A percentile compares a stretch with the other conserved stretches of the same genome.
These are phyloP conservation scores for Peronosclerospora sorghi DNA, from an alignment of 352 stramenopile species.

Conservation along the genomic window DNA sequence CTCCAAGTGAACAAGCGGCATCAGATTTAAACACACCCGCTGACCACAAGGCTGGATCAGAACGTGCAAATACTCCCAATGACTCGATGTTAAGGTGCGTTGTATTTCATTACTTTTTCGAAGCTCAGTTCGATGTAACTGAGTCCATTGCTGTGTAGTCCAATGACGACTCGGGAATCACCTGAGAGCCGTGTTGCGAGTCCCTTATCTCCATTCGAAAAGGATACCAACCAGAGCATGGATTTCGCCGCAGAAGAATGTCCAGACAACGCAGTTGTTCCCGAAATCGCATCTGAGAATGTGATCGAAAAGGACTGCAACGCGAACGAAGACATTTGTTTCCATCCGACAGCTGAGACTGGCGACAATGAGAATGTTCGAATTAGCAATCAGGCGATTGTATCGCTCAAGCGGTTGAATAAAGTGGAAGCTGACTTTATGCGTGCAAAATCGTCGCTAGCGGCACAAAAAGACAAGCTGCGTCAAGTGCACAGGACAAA, in stretches of 20 bases:
- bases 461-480: conserved; percentile 20
- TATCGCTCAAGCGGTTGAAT: conserved; percentile 19
- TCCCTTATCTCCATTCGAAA: background rate
- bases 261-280: too few relatives aligned
- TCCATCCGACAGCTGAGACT: background rate
- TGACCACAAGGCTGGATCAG: too few relatives aligned
- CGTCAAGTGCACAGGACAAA: conserved; percentile 11
- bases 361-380: conserved; percentile 13
- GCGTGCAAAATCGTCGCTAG: conserved; percentile 9
- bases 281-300: background rate
- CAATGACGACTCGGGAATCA: conserved; percentile 4
- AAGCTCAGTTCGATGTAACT: too few relatives aligned
- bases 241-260: too few relatives aligned
- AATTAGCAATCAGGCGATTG: conserved; percentile 26
- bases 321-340: background rate
- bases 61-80: too few relatives aligned
- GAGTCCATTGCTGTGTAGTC: background rate
- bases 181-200: conserved; percentile 7
- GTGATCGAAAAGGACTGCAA: background rate
- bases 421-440: conserved; percentile 14
- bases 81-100: too few relatives aligned
- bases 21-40: too few relatives aligned
- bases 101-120: too few relatives aligned
- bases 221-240: background rate
- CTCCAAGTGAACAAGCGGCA: too few relatives aligned